Conservation (phyloP, 495 filamentous ascomycete genomes). For the Letharia columbiana region DNA sequence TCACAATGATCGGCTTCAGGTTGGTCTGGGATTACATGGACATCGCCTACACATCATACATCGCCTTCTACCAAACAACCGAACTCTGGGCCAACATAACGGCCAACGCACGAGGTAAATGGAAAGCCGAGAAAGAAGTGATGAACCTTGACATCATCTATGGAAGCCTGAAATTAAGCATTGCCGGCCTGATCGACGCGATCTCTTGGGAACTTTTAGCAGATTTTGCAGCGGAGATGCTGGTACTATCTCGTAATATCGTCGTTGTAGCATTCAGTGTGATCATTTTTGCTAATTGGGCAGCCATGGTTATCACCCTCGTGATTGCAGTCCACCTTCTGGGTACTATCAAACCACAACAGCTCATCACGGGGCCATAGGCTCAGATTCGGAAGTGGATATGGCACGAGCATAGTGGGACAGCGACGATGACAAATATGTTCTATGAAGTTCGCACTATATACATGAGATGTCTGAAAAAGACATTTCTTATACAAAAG, state of each 20-base stretch:
- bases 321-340: background rate
- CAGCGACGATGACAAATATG: background rate
- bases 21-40: background rate
- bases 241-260: background rate
- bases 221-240: background rate
- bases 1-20: background rate
- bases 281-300: background rate
- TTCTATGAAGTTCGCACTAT: background rate
- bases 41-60: background rate
- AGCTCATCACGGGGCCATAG: background rate
- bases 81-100: background rate
- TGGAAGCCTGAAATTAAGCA: conserved; percentile 1
- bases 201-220: background rate
- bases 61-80: background rate
- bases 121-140: background rate
- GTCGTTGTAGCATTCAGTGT: background rate
- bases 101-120: background rate
- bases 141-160: background rate
- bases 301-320: background rate
- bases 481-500: conserved; percentile 43
- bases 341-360: background rate
- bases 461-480: background rate
- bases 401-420: background rate
- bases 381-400: background rate
- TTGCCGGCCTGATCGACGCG: background rate